Base-by-base conservation (phyloP, 805 yeast genomes). In the Hanseniaspora lachancei region DNA sequence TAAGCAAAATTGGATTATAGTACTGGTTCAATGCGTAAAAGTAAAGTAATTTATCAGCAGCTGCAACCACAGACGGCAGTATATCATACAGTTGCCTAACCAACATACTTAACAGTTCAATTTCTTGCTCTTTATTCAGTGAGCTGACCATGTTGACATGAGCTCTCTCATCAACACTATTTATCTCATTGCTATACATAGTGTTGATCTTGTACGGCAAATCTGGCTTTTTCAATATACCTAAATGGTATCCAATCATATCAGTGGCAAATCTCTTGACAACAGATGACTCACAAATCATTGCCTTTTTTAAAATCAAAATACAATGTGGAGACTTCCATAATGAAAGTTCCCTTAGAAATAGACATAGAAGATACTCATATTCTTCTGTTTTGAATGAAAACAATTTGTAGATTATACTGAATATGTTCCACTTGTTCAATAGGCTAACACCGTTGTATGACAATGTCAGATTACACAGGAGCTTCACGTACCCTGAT, bases 391-490 rank as follows among this genome's bases (percentile, higher is more conserved):
- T 73, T 5, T 75, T 70, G 39, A 76, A 76, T 58, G 75, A 75
- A 18, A 85, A 74, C 54, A 89, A 77, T 61, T 86, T 86, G 62
- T 84, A 82, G 53, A 89, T 72, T 68, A 86, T 81, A 57, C 83
- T 89, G 68, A 87, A 86, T 58, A 91, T 76, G 61, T 89, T 84
- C 93, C 95, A 86, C 59, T 85, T 81, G 51, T 81, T 84, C 57
- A 93, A 65, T 61, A 91, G 72, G 46, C 73, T 73, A 24, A 86
- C 67, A 0, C 98, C 98, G 49, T 76, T 73, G 0, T 70, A 64
- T 40, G 77, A 74, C 2, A 75, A 69, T 3, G 89, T 78, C 18
- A 93, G 68, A 0, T 82, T 80, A 0, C 96, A 96, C 12, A 93
- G 68, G 63, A 91, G 77, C 57, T 78, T 77, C 59, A 93, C 77